Conservation (phyloP, 2,329 filamentous ascomycete species). For the Bipolaris bicolor region DNA sequence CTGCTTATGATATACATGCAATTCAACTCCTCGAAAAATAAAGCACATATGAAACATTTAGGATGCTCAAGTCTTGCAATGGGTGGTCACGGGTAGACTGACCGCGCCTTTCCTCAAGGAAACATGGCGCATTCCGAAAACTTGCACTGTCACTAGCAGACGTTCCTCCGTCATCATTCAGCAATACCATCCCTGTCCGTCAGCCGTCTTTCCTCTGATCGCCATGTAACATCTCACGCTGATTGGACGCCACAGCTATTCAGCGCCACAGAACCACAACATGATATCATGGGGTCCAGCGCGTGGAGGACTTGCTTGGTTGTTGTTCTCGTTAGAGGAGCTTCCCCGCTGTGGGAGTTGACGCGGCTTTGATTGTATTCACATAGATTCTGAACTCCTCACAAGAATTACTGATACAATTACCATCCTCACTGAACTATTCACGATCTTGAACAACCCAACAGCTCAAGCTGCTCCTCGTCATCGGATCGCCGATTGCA, state of each 20-base stretch:
- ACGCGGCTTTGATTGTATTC: constrained; percentile 5
- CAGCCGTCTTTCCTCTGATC: constrained; percentile 27
- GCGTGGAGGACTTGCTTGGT: constrained; percentile 17
- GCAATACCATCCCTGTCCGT: constrained; percentile 28
- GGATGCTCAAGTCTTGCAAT: background rate
- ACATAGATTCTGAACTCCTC: background rate
- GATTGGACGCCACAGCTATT: constrained; percentile 32
- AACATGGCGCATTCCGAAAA: constrained; percentile 11
- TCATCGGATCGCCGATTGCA: background rate
- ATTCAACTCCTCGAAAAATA: background rate
- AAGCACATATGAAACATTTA: background rate
- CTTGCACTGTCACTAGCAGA: constrained; percentile 9
- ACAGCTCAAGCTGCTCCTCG: background rate
- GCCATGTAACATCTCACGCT: constrained; percentile 1
- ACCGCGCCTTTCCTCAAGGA: background rate
- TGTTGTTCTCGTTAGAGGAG: constrained; percentile 11
- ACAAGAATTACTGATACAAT: background rate
- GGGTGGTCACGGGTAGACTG: background rate
- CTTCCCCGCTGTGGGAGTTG: constrained; percentile 4
- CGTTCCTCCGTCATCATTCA: constrained; percentile 27
- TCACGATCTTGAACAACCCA: background rate
- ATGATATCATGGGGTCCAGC: constrained; percentile 36
- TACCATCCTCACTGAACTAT: background rate
- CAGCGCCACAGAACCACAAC: constrained; percentile 29
- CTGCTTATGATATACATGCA: background rate